phyloP scores from a whole-genome alignment of 352 stramenopile genomes.

The Phytophthora pini region DNA sequence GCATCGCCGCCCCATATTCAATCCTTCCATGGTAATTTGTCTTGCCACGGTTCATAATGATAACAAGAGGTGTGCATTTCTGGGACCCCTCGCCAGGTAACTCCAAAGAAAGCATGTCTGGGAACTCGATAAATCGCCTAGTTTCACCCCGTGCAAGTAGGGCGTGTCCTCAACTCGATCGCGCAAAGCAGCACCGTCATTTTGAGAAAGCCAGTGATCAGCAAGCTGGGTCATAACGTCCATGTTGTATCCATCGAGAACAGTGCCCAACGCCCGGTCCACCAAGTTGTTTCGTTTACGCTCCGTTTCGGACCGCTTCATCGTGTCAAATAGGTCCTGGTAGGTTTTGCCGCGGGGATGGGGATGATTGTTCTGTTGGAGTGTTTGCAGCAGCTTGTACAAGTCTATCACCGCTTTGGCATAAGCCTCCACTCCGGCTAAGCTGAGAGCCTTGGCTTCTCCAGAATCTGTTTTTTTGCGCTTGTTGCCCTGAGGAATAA shows the following conservation, averaged over 20 bases:
- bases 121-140: background rate
- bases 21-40: conserved; percentile 2
- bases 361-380: background rate
- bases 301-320: background rate
- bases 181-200: background rate
- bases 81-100: background rate
- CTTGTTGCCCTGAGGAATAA: too few species aligned
- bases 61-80: background rate
- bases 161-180: background rate
- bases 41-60: conserved; percentile 1
- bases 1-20: conserved; percentile 5
- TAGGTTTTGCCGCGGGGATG: background rate
- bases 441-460: background rate
- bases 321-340: background rate
- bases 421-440: background rate
- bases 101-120: background rate
- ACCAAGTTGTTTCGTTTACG: background rate
- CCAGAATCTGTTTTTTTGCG: background rate
- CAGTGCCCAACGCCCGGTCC: background rate
- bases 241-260: background rate
- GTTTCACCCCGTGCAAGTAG: background rate
- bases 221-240: background rate
- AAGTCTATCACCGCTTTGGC: conserved; percentile 1
- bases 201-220: background rate
- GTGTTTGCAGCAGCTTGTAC: background rate